Evolutionary conservation across 352 stramenopile genomes (phyloP).

Genomic region (Phytopythium vexans): DNA sequence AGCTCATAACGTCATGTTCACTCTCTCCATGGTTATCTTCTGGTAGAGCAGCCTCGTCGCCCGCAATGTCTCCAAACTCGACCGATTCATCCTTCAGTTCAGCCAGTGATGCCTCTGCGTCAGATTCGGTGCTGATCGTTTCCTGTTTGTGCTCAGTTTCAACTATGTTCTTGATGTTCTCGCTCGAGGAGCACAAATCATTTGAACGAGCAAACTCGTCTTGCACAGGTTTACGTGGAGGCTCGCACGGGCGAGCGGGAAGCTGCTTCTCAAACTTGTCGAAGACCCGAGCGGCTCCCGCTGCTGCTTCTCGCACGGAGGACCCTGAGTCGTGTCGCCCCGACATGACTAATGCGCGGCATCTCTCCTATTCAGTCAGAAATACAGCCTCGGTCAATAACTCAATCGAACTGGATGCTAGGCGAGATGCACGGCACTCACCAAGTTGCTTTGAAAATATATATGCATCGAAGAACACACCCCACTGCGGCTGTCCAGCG

Average conservation of each 20-base stretch:
- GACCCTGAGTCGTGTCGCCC: conserved; percentile 52
- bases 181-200: too few species aligned
- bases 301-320: conserved; percentile 46
- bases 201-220: too few species aligned
- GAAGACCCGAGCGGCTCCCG: conserved; percentile 33
- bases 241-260: too few species aligned
- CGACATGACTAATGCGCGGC: conserved; percentile 36
- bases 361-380: conserved; percentile 35
- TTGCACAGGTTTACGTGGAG: too few species aligned
- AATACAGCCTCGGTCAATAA: too few species aligned
- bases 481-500: conserved; percentile 16
- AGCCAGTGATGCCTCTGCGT: too few species aligned
- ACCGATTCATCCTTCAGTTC: conserved; percentile 15
- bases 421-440: conserved; percentile 12
- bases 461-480: conserved; percentile 11
- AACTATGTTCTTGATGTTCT: too few species aligned
- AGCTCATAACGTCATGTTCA: too few species aligned
- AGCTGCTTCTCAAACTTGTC: conserved; percentile 35
- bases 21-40: too few species aligned
- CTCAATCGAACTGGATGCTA: too few species aligned
- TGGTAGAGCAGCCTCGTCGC: conserved; percentile 25
- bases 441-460: conserved; percentile 31
- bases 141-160: not conserved
- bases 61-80: conserved; percentile 21
- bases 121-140: too few species aligned